Evolutionary conservation across 768 basidiomycete genomes (phyloP).

Genomic region (Vishniacozyma victoriae): DNA sequence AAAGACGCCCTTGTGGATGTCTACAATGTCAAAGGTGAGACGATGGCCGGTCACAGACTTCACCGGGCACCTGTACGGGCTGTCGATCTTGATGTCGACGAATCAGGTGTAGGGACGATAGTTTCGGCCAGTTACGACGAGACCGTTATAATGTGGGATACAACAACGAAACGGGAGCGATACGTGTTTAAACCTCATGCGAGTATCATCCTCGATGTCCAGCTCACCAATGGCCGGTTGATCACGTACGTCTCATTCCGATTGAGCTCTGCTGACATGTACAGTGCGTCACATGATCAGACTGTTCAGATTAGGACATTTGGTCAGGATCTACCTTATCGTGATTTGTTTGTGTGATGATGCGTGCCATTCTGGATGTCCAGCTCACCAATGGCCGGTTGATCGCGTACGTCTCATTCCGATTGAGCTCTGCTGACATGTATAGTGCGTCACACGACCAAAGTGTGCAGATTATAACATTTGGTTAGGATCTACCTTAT

Average conservation of each 20-base stretch:
- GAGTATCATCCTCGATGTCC: constrained; percentile 17
- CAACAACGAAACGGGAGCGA: background rate
- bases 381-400: constrained; percentile 5
- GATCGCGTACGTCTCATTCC: constrained; percentile 12
- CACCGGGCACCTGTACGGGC: constrained; percentile 28
- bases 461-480: constrained; percentile 15
- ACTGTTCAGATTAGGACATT: constrained; percentile 16
- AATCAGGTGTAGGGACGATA: constrained; percentile 4
- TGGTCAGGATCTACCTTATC: constrained; percentile 24
- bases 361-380: constrained; percentile 16
- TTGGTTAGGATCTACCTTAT: constrained; percentile 24
- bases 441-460: constrained; percentile 19
- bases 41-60: constrained; percentile 4
- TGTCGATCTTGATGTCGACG: constrained; percentile 2
- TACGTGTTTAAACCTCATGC: constrained; percentile 12
- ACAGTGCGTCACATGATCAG: constrained; percentile 19
- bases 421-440: background rate
- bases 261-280: background rate
- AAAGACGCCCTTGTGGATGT: constrained; percentile 5
- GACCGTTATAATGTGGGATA: constrained; percentile 12
- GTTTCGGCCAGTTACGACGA: constrained; percentile 33
- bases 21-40: constrained; percentile 16
- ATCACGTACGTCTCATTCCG: constrained; percentile 12
- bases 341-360: constrained; percentile 14
- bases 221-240: constrained; percentile 4